Base-by-base conservation (phyloP, 192 early-diverging fungal genomes). In the Coemansia sp. region DNA sequence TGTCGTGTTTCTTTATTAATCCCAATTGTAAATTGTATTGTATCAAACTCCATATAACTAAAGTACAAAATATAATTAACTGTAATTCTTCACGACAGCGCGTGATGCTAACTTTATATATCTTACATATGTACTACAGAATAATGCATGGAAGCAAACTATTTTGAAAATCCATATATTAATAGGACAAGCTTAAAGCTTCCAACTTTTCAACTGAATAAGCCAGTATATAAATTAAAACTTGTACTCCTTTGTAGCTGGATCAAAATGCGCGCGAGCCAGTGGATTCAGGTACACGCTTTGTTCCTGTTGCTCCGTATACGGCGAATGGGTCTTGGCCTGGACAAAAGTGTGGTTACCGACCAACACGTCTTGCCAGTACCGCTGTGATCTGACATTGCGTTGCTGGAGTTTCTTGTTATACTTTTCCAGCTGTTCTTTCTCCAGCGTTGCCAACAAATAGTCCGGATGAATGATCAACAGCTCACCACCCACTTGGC, bases 401-500 rank as follows among this genome's bases (percentile, higher is more conserved):
- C 63, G 59, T 35, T 29, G 17, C 60, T 49, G 8, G 0, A 73
- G 39, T 48, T 64, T 64, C 7, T 9, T 35, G n/a, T 69, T 70
- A n/a, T 73, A 73, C 38, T 60, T 47, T 5, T 66, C 61, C 8
- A 73, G 56, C 56, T 54, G 48, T 11, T 63, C 37, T 2, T 5
- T 5, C 7, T 27, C 35, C 19, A 69, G 29, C 19, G 71, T 59
- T 0, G 65, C 89, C 85, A 89, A 73, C 22, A 86, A 48, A 65
- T 88, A 89, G 68, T 91, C 87, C 11, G 90, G 82, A 71, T 88
- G 87, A 22, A 91, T 39, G 12, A 91, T 70, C 22, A 89, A 77
- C 87, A 38, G 57, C 78, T 95, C 94, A 69, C 90, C 92, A 58
- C 94, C 94, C 51, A 90, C 92, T 78, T 95, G 94, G 38, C 94